These are phyloP conservation scores for Puccinia triticina DNA, from an alignment of 1,284 basidiomycete species.

Conservation along the genomic window DNA sequence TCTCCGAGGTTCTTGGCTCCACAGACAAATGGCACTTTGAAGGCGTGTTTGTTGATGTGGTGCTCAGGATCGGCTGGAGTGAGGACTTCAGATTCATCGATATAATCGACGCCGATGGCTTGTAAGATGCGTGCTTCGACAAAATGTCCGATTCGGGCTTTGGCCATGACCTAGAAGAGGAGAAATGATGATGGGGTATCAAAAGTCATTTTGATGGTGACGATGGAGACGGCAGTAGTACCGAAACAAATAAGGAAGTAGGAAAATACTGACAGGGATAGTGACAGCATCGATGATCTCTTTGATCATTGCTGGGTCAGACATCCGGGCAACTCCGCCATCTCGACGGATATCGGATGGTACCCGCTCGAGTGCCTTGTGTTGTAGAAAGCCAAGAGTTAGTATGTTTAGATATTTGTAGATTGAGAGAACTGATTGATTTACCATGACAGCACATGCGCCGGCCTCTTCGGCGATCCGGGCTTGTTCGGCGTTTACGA, in stretches of 20 bases:
- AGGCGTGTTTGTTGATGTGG: slow-evolving; percentile 78
- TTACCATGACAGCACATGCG: slow-evolving; percentile 96
- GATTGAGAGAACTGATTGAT: not conserved
- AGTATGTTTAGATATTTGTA: not conserved
- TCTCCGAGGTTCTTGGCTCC: slow-evolving; percentile 71
- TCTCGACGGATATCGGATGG: slow-evolving; percentile 89
- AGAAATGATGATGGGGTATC: slow-evolving; percentile 66
- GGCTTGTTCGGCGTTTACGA: slow-evolving; percentile 79
- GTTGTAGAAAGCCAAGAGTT: not conserved
- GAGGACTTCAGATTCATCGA: slow-evolving; percentile 89
- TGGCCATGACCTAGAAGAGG: slow-evolving; percentile 75
- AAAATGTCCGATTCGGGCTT: slow-evolving; percentile 94
- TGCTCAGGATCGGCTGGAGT: slow-evolving; percentile 77
- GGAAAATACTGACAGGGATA: slow-evolving; percentile 53
- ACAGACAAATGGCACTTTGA: slow-evolving; percentile 70
- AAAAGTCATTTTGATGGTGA: slow-evolving; percentile 64
- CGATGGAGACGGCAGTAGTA: slow-evolving; percentile 57
- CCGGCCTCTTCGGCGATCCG: slow-evolving; percentile 97
- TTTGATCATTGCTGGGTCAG: slow-evolving; percentile 96
- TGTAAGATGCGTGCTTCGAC: slow-evolving; percentile 97
- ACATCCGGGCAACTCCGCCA: slow-evolving; percentile 91
- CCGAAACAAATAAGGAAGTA: slow-evolving; percentile 60
- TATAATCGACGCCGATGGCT: slow-evolving; percentile 93
- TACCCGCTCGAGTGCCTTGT: slow-evolving; percentile 73
- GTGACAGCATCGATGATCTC: slow-evolving; percentile 73